phyloP scores from a whole-genome alignment of 1,284 basidiomycete species.

The Ustilago crameri region DNA sequence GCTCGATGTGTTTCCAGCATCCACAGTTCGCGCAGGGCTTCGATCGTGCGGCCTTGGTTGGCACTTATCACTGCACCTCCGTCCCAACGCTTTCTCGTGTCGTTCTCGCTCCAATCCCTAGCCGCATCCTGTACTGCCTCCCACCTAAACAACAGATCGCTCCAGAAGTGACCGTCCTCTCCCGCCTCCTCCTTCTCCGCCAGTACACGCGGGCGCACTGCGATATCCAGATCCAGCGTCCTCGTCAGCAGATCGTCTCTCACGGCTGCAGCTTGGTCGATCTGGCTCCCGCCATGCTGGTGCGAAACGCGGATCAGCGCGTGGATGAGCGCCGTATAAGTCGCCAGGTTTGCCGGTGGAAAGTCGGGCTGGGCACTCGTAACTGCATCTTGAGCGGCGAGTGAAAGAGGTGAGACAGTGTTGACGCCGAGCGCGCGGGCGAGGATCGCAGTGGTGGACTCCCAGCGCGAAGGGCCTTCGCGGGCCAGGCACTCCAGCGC shows the following conservation, averaged over 20 bases:
- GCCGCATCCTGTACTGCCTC: slow-evolving; percentile 16
- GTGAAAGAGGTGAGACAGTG: slow-evolving; percentile 7
- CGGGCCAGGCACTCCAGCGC: slow-evolving; percentile 38
- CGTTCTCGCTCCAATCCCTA: background rate
- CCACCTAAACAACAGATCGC: slow-evolving; percentile 25
- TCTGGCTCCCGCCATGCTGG: slow-evolving; percentile 23
- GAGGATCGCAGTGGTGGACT: slow-evolving; percentile 10
- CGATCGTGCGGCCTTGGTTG: slow-evolving; percentile 17
- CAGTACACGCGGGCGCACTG: background rate
- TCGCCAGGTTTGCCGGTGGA: slow-evolving; percentile 26
- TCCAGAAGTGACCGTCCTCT: slow-evolving; percentile 17
- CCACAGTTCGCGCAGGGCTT: slow-evolving; percentile 36
- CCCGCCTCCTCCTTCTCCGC: slow-evolving; percentile 10
- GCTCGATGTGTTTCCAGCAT: slow-evolving; percentile 8
- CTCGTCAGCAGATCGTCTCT: slow-evolving; percentile 39
- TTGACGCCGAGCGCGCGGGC: slow-evolving; percentile 35
- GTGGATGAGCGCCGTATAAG: slow-evolving; percentile 38
- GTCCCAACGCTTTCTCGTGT: slow-evolving; percentile 17
- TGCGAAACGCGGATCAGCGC: slow-evolving; percentile 23
- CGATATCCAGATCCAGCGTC: slow-evolving; percentile 20
- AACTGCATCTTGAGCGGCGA: background rate
- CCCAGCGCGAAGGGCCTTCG: slow-evolving; percentile 27
- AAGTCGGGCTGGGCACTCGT: slow-evolving; percentile 5
- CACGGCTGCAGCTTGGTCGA: slow-evolving; percentile 19
- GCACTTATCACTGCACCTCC: slow-evolving; percentile 8